These are phyloP conservation scores for Tetracladium maxilliforme DNA, from an alignment of 2,329 filamentous ascomycete genomes.

Conservation along the genomic window DNA sequence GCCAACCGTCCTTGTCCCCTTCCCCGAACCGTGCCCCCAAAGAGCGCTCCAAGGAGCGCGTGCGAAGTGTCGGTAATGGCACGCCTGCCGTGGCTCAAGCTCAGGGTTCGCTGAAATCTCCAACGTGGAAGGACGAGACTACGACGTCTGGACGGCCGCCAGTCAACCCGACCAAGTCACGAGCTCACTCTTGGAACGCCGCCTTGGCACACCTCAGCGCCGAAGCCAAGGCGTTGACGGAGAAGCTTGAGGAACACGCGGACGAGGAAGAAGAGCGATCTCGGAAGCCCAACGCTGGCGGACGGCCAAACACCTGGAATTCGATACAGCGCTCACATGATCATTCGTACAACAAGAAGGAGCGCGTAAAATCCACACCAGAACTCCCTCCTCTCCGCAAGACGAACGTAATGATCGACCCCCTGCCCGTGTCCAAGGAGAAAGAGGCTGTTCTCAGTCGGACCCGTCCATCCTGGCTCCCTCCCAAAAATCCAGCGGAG, in stretches of 20 bases:
- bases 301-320: constrained; percentile 11
- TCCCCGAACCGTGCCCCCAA: constrained; percentile 10
- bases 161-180: constrained; percentile 33
- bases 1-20: constrained; percentile 29
- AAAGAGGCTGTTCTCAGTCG: constrained; percentile 73
- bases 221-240: constrained; percentile 62
- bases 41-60: neutral
- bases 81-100: constrained; percentile 44
- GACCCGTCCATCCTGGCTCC: constrained; percentile 71
- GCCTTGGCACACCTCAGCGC: constrained; percentile 53
- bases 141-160: constrained; percentile 17
- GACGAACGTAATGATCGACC: constrained; percentile 72
- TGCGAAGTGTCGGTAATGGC: constrained; percentile 36
- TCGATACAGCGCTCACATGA: constrained; percentile 6
- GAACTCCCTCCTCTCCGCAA: constrained; percentile 37
- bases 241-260: constrained; percentile 68
- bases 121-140: constrained; percentile 31
- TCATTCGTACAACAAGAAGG: constrained; percentile 24
- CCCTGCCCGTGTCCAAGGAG: constrained; percentile 70
- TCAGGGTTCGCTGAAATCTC: constrained; percentile 32
- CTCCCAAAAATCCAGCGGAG: constrained; percentile 78
- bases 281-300: constrained; percentile 7
- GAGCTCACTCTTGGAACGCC: constrained; percentile 62
- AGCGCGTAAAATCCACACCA: constrained; percentile 51
- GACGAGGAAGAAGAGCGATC: constrained; percentile 44